These are phyloP conservation scores for Dissophora ornata DNA, from an alignment of 192 early-diverging fungal species.

Conservation along the genomic window DNA sequence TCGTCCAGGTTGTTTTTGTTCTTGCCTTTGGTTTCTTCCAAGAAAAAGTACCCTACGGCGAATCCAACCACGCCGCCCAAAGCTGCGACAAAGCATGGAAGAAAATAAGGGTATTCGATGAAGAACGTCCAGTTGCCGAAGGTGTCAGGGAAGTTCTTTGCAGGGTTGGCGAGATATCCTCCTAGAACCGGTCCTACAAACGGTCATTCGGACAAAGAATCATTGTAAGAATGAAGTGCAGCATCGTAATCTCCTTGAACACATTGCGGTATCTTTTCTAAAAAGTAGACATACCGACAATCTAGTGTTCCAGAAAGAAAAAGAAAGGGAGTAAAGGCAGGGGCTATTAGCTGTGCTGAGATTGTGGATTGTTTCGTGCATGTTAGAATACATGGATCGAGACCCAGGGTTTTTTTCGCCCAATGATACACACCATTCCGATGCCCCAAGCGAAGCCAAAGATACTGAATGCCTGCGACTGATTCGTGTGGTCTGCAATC, in stretches of 20 bases:
- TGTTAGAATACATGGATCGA: too few relatives aligned
- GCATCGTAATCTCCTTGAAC: too few relatives aligned
- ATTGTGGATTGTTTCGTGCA: too few relatives aligned
- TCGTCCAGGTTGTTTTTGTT: background rate
- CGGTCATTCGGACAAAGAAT: conserved; percentile 12
- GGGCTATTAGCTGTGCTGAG: too few relatives aligned
- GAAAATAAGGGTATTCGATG: conserved; percentile 78
- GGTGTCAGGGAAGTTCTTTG: conserved; percentile 67
- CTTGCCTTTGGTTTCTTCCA: conserved; percentile 68
- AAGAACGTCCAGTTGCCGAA: conserved; percentile 73
- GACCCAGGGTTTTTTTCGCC: conserved; percentile 32
- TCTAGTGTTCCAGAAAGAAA: too few relatives aligned
- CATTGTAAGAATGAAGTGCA: background rate
- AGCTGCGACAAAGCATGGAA: conserved; percentile 82
- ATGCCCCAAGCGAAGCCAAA: conserved; percentile 78
- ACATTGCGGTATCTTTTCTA: too few relatives aligned
- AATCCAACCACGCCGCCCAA: conserved; percentile 72
- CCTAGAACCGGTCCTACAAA: conserved; percentile 76
- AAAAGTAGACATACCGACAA: conserved; percentile 6
- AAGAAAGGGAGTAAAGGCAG: too few relatives aligned
- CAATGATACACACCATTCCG: conserved; percentile 24
- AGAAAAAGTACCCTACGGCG: conserved; percentile 67
- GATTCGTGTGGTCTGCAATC: conserved; percentile 86
- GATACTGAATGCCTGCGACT: conserved; percentile 78
- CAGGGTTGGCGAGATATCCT: conserved; percentile 84